phyloP scores from a whole-genome alignment of 2,329 filamentous ascomycete species.

The Atkinsonella hypoxylon region DNA sequence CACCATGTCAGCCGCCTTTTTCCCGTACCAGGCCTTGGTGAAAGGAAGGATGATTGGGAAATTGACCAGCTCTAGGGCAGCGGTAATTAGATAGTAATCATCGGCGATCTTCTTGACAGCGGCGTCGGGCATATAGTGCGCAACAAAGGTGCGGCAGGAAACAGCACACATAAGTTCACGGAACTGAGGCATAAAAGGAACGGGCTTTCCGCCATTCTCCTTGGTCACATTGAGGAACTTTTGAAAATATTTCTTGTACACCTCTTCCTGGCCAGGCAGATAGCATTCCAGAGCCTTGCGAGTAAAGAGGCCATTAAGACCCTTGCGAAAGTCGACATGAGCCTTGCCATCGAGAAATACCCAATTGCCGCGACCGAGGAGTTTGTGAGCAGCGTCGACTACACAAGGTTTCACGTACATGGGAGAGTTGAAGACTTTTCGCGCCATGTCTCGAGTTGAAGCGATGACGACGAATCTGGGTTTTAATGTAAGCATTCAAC shows the following conservation, averaged over 20 bases:
- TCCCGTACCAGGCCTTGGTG: slow-evolving; percentile 95
- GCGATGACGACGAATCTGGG: slow-evolving; percentile 90
- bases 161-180: slow-evolving; percentile 92
- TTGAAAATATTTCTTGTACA: slow-evolving; percentile 79
- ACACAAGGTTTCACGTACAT: slow-evolving; percentile 89
- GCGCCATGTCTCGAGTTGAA: slow-evolving; percentile 85
- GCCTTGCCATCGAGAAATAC: slow-evolving; percentile 92
- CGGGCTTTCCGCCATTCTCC: slow-evolving; percentile 57
- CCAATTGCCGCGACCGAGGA: slow-evolving; percentile 87
- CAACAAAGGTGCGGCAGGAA: slow-evolving; percentile 92
- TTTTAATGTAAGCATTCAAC: neutral
- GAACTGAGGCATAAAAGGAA: slow-evolving; percentile 84
- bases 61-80: slow-evolving; percentile 92
- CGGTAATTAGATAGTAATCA: slow-evolving; percentile 95
- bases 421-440: slow-evolving; percentile 95
- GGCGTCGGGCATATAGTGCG: slow-evolving; percentile 85
- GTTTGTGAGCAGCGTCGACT: slow-evolving; percentile 86
- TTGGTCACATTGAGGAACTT: slow-evolving; percentile 66
- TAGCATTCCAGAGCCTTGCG: slow-evolving; percentile 78
- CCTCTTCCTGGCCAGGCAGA: slow-evolving; percentile 82
- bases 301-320: slow-evolving; percentile 88
- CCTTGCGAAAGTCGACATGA: slow-evolving; percentile 95
- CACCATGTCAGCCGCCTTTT: slow-evolving; percentile 89
- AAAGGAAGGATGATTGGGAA: slow-evolving; percentile 93
- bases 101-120: slow-evolving; percentile 88